phyloP scores from a whole-genome alignment of 2,329 filamentous ascomycete species.

The Aspergillus melleus region DNA sequence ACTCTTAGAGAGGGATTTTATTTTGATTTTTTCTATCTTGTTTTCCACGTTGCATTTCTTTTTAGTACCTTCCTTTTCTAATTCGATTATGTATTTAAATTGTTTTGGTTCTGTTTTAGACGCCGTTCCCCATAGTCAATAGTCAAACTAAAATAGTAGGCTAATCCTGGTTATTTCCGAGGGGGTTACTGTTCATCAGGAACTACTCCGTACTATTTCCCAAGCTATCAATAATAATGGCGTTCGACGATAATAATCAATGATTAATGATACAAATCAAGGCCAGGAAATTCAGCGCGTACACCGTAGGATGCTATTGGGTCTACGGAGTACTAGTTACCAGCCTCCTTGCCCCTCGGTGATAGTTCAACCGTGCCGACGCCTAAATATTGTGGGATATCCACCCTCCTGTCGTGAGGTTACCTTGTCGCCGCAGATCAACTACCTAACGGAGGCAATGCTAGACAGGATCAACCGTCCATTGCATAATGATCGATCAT shows the following conservation, averaged over 20 bases:
- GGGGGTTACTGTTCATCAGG: too few relatives aligned
- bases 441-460: conserved; percentile 16
- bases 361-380: background rate
- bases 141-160: background rate
- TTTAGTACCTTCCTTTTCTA: background rate
- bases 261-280: too few relatives aligned
- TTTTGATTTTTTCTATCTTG: background rate
- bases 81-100: background rate
- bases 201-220: background rate
- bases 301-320: too few relatives aligned
- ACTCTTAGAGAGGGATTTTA: background rate
- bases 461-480: conserved; percentile 13
- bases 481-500: conserved; percentile 18
- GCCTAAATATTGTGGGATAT: background rate
- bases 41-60: background rate
- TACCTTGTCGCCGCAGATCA: conserved; percentile 14
- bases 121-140: too few relatives aligned
- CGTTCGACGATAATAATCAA: too few relatives aligned
- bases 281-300: too few relatives aligned
- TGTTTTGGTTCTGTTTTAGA: background rate
- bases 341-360: background rate
- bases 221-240: background rate
- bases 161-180: background rate
- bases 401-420: background rate
- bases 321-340: conserved; percentile 9